phyloP scores from a whole-genome alignment of 768 basidiomycete genomes.

The Hericium erinaceus region DNA sequence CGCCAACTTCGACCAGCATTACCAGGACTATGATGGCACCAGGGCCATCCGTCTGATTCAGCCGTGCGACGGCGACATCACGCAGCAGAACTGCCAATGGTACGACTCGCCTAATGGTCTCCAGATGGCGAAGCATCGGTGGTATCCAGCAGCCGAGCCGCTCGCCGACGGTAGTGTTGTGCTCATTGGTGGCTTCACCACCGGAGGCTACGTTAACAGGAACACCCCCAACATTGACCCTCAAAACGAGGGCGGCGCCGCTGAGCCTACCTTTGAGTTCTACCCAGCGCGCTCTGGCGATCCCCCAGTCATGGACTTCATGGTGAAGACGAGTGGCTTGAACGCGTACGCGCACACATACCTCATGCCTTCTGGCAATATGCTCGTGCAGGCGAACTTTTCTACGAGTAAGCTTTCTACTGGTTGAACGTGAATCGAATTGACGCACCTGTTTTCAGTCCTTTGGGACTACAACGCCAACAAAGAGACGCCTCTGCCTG shows the following conservation, averaged over 20 bases:
- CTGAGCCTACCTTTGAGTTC: constrained; percentile 79
- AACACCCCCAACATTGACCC: constrained; percentile 64
- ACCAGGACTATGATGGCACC: constrained; percentile 75
- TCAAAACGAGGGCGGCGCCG: constrained; percentile 50
- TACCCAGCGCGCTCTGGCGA: constrained; percentile 50
- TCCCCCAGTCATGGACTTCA: constrained; percentile 53
- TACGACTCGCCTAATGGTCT: constrained; percentile 57
- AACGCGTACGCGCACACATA: constrained; percentile 71
- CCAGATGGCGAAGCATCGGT: constrained; percentile 58
- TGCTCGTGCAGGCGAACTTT: constrained; percentile 77
- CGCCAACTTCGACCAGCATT: constrained; percentile 52
- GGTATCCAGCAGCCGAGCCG: constrained; percentile 74
- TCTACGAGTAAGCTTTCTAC: constrained; percentile 47
- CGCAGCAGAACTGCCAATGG: constrained; percentile 49
- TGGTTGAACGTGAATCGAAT: constrained; percentile 1
- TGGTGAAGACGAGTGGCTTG: constrained; percentile 63
- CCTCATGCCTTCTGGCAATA: constrained; percentile 66
- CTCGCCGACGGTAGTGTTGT: constrained; percentile 69
- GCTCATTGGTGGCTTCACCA: constrained; percentile 74
- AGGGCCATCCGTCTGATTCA: constrained; percentile 74
- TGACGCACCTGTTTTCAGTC: constrained; percentile 21
- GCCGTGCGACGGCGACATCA: constrained; percentile 52
- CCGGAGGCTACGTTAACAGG: constrained; percentile 72
- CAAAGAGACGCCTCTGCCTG: constrained; percentile 51
- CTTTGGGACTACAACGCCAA: constrained; percentile 48